Evolutionary conservation across 2,329 filamentous ascomycete genomes (phyloP).

Genomic region (Ophiostoma sp.): DNA sequence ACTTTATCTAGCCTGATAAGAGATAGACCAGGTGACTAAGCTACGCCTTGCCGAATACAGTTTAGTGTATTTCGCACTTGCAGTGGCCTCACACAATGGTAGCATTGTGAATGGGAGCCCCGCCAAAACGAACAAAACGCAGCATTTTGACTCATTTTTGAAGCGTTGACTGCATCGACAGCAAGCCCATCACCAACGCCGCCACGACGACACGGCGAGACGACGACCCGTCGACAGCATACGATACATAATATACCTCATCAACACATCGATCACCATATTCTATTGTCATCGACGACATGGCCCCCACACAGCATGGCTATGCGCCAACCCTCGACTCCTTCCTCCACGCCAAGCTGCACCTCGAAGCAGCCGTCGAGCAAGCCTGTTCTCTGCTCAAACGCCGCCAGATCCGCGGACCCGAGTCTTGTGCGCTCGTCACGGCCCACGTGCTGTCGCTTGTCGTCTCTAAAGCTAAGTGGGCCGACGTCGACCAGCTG

Average conservation of each 20-base stretch:
- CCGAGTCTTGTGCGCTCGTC: conserved; percentile 84
- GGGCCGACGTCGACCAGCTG: conserved; percentile 73
- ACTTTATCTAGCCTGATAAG: conserved; percentile 3
- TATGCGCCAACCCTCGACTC: conserved; percentile 73
- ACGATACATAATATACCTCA: neutral
- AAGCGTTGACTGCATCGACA: neutral
- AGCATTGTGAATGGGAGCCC: neutral
- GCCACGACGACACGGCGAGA: neutral
- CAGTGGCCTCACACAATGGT: neutral
- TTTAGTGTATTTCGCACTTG: neutral
- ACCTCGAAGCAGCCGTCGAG: conserved; percentile 81
- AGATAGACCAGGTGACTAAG: neutral
- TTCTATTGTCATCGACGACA: conserved; percentile 34
- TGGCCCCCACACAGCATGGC: conserved; percentile 53
- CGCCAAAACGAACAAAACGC: conserved; percentile 1
- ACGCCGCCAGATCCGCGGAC: conserved; percentile 82
- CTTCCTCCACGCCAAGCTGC: conserved; percentile 66
- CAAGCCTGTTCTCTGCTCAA: conserved; percentile 78
- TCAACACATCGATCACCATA: neutral
- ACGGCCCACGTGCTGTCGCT: conserved; percentile 86
- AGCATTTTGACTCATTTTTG: conserved; percentile 15
- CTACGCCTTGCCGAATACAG: neutral
- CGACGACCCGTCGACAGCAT: neutral
- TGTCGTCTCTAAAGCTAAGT: conserved; percentile 80
- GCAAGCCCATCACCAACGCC: neutral